These are phyloP conservation scores for Gamarada debralockiae DNA, from an alignment of 495 filamentous ascomycete species.

Conservation along the genomic window DNA sequence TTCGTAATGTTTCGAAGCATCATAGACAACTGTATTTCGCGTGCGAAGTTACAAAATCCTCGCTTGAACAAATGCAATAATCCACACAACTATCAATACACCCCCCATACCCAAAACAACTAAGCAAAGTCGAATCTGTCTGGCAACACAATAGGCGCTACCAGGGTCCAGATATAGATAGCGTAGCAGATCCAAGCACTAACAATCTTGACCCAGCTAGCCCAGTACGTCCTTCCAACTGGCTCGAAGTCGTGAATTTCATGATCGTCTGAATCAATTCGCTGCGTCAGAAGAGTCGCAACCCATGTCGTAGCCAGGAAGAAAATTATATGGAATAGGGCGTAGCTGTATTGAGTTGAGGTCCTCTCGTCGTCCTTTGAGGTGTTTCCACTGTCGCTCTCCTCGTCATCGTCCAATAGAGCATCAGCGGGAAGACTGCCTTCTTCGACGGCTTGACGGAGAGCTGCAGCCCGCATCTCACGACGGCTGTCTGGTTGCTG, in stretches of 20 bases:
- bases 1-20: too few species aligned
- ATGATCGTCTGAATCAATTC: slow-evolving; percentile 54
- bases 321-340: slow-evolving; percentile 97
- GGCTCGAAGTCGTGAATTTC: slow-evolving; percentile 69
- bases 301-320: slow-evolving; percentile 95
- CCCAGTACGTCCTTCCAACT: slow-evolving; percentile 93
- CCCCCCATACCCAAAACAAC: neutral
- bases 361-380: slow-evolving; percentile 81
- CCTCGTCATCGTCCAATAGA: slow-evolving; percentile 74
- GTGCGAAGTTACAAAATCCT: neutral
- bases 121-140: slow-evolving; percentile 41
- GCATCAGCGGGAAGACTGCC: slow-evolving; percentile 90
- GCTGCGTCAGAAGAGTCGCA: slow-evolving; percentile 85
- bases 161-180: slow-evolving; percentile 88
- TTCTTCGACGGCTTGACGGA: slow-evolving; percentile 87
- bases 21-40: too few species aligned
- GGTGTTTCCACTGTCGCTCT: slow-evolving; percentile 52
- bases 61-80: neutral
- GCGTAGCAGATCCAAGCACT: slow-evolving; percentile 96
- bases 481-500: slow-evolving; percentile 76
- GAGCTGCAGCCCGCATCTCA: slow-evolving; percentile 88
- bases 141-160: slow-evolving; percentile 81
- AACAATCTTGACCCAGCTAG: slow-evolving; percentile 98
- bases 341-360: slow-evolving; percentile 92
- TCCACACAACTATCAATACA: neutral